Evolutionary conservation across 129 eudicot genomes (phyloP), one percentile per base, ranked within the genome.

Genomic region (Artemisia annua): DNA sequence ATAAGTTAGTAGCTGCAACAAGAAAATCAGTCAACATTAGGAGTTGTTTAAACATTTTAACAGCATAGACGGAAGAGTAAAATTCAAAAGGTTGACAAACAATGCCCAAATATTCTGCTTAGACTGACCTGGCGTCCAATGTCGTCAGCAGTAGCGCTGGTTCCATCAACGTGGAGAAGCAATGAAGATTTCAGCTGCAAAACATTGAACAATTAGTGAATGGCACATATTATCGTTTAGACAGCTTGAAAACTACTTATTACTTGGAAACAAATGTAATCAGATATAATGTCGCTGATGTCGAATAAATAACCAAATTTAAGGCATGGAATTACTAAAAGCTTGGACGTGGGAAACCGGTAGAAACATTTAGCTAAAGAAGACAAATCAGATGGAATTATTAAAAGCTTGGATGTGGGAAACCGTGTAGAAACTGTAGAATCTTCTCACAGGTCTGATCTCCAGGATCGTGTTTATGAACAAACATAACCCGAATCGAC

Each of bases 1-100:
- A 71, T 89, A 92, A 49, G 91, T 82, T 60, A 92, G 79, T 57
- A 89, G 53, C 96, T 92, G 91, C 86, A 79, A 64, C 52, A 62
- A 16, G 2, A 56, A 12, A 56, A 63, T 1, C 17, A 59, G 50
- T 44, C 54, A 30, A 4, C n/a, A 20, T 52, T 22, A 46, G 26
- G 5, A 53, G 6, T 20, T 71, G 9, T n/a, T 56, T 11, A 3
- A 60, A 60, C 16, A 60, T 26, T 60, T 60, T 59, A 12, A 12
- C 26, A 60, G 16, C 43, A 3, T 0, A 55, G 4, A 56, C 65
- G 2, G 14, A 12, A 60, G 14, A 1, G 16, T 5, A 35, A 8
- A 32, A 7, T 26, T 30, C 0, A 7, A 62, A 62, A 7, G 43
- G 20, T 30, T n/a, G 12, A n/a, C 43, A 35, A 35, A 5, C 43